phyloP scores from a whole-genome alignment of 441 rosid genomes.

The Aleurites moluccanus region DNA sequence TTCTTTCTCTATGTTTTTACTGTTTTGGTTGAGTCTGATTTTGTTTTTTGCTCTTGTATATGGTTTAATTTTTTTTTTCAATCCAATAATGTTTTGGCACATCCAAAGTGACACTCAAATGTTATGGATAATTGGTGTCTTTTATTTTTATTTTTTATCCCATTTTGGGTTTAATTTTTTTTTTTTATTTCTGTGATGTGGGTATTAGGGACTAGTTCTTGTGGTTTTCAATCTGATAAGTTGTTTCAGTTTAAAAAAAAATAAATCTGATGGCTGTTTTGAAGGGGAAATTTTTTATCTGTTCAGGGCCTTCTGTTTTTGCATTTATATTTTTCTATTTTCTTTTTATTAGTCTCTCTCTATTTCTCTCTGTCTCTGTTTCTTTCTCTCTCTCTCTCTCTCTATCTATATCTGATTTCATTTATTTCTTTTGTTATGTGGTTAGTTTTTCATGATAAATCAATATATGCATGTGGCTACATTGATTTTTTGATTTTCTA shows the following conservation, averaged over 20 bases:
- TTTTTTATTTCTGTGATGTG: background rate
- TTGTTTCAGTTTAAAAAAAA: background rate
- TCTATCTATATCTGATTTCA: background rate
- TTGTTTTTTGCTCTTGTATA: background rate
- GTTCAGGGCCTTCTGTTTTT: background rate
- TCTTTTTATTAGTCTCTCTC: too few relatives aligned
- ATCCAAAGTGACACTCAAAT: background rate
- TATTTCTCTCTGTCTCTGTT: background rate
- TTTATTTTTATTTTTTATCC: background rate
- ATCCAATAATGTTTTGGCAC: background rate
- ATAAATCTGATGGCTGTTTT: too few relatives aligned
- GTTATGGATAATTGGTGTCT: background rate
- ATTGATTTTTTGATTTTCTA: background rate
- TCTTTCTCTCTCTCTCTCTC: background rate
- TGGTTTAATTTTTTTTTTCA: background rate
- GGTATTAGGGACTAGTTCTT: background rate
- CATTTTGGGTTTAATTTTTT: conserved; percentile 15
- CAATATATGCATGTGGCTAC: background rate
- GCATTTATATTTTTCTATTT: background rate
- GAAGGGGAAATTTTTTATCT: background rate
- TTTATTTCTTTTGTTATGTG: background rate
- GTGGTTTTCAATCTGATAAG: background rate
- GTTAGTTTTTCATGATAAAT: background rate
- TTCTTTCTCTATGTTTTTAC: background rate
- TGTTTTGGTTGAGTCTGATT: background rate